phyloP scores from a whole-genome alignment of 2,329 filamentous ascomycete genomes.

The Cordyceps javanica region DNA sequence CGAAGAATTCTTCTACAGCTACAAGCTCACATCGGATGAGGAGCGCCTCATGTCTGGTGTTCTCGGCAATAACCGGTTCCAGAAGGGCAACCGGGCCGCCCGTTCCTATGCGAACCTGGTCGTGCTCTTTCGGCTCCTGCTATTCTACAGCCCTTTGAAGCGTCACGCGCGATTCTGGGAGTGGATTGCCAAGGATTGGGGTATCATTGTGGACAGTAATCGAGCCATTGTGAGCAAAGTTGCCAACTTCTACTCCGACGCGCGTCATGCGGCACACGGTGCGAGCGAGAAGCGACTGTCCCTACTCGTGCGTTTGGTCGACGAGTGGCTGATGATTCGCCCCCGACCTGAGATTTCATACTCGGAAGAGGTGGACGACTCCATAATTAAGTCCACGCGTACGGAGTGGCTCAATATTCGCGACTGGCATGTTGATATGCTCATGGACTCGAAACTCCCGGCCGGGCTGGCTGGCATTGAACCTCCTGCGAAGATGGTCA shows the following conservation, averaged over 20 bases:
- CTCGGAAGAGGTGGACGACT: background rate
- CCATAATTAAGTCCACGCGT: background rate
- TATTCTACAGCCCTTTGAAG: background rate
- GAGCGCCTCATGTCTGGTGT: background rate
- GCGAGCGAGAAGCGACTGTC: background rate
- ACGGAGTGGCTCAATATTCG: background rate
- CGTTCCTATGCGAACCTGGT: conserved; percentile 3
- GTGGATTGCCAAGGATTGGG: conserved; percentile 7
- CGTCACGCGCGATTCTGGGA: background rate
- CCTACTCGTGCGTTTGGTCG: conserved; percentile 7
- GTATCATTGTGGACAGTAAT: background rate
- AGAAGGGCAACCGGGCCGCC: background rate
- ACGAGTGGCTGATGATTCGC: conserved; percentile 1
- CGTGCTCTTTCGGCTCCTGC: conserved; percentile 8
- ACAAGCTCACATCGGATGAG: background rate
- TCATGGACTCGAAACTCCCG: conserved; percentile 7
- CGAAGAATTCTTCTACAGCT: background rate
- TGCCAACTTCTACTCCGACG: background rate
- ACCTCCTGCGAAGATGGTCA: background rate
- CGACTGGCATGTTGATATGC: conserved; percentile 9
- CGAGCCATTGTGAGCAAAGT: background rate
- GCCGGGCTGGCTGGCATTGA: background rate
- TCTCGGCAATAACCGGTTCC: background rate
- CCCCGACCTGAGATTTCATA: background rate
- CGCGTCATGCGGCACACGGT: background rate